Conservation (phyloP, 208 protist genomes). For the Crithidia mellificae region DNA sequence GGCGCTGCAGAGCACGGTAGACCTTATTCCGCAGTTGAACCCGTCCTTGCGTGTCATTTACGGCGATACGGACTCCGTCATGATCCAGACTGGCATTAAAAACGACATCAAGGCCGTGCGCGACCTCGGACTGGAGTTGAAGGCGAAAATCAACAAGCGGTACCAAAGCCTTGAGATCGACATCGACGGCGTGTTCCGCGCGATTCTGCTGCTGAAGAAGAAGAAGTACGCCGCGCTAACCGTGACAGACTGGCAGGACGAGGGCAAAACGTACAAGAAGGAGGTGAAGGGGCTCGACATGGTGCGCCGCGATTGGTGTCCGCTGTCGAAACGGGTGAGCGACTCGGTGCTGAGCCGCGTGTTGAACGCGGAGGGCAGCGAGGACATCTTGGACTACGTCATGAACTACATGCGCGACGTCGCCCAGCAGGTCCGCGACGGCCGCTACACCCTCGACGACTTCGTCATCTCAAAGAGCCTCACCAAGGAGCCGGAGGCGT, state of each 20-base stretch:
- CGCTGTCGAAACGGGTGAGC: slow-evolving; percentile 94
- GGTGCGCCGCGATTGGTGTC: slow-evolving; percentile 99
- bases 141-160: slow-evolving; percentile 96
- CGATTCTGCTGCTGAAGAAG: slow-evolving; percentile 96
- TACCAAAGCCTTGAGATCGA: slow-evolving; percentile 99
- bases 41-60: slow-evolving; percentile 93
- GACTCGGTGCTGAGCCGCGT: slow-evolving; percentile 94
- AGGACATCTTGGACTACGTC: slow-evolving; percentile 92
- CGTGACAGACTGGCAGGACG: slow-evolving; percentile 75
- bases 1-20: slow-evolving; percentile 94
- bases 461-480: slow-evolving; percentile 98
- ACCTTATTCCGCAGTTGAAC: slow-evolving; percentile 91
- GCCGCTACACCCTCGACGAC: slow-evolving; percentile 84
- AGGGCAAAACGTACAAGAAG: slow-evolving; percentile 69
- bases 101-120: slow-evolving; percentile 85
- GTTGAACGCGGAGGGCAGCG: slow-evolving; percentile 81
- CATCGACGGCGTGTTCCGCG: slow-evolving; percentile 99
- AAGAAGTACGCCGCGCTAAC: slow-evolving; percentile 94
- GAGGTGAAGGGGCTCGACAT: slow-evolving; percentile 99
- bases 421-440: slow-evolving; percentile 67
- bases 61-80: slow-evolving; percentile 99
- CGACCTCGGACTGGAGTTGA: slow-evolving; percentile 92
- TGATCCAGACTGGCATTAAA: slow-evolving; percentile 97
- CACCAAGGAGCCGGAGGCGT: slow-evolving; percentile 96
- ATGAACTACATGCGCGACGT: slow-evolving; percentile 91